A percentile compares a stretch with the other conserved stretches of the same genome.
Evolutionary conservation across 2,329 filamentous ascomycete genomes (phyloP).

Genomic region (Ophiosphaerella herpotricha): DNA sequence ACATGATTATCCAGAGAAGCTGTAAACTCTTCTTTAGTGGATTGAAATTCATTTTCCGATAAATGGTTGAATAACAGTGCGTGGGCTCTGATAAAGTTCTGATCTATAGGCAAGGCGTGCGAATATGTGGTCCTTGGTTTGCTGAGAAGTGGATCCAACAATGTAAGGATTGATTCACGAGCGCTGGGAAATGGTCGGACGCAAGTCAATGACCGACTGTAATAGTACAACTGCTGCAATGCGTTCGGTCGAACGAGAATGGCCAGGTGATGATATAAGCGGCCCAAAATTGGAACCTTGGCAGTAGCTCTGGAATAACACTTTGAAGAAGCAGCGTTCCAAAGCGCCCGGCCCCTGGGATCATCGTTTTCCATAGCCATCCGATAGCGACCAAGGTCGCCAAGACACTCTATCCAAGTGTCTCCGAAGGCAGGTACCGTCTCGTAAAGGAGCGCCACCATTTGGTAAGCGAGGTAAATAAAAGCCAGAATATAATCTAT

Average conservation of each 20-base stretch:
- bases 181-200: constrained; percentile 69
- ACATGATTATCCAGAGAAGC: constrained; percentile 63
- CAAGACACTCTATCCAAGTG: constrained; percentile 92
- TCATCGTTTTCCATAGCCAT: constrained; percentile 93
- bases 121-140: constrained; percentile 33
- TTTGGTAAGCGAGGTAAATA: constrained; percentile 85
- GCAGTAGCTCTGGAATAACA: constrained; percentile 85
- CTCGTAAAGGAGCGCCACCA: constrained; percentile 86
- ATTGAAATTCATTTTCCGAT: constrained; percentile 53
- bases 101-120: constrained; percentile 56
- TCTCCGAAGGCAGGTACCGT: constrained; percentile 82
- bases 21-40: constrained; percentile 57
- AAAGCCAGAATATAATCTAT: constrained; percentile 90
- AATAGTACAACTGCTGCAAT: constrained; percentile 73
- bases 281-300: constrained; percentile 72
- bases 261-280: constrained; percentile 86
- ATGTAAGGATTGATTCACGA: constrained; percentile 69
- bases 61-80: constrained; percentile 65
- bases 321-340: constrained; percentile 76
- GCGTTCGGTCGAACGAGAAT: constrained; percentile 73
- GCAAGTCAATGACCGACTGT: constrained; percentile 71
- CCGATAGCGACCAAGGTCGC: constrained; percentile 80
- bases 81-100: constrained; percentile 66
- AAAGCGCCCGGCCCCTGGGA: constrained; percentile 73
- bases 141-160: constrained; percentile 62